Percentiles rank a stretch among this genome's conserved stretches.
phyloP scores from a whole-genome alignment of 176 grass and related monocot genomes.

The Oryza meyeriana region DNA sequence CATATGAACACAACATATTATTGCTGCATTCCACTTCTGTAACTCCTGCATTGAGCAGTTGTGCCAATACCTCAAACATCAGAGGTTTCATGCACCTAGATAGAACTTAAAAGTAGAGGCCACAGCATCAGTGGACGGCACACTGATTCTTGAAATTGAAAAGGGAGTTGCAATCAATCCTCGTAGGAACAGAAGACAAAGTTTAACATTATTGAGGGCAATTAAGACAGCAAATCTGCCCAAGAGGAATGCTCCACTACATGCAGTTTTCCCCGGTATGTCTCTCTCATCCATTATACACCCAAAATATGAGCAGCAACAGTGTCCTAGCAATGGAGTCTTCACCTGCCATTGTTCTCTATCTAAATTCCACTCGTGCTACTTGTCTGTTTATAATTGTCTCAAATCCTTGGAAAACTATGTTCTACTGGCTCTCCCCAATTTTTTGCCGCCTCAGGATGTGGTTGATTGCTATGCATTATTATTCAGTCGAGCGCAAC shows the following conservation, averaged over 20 bases:
- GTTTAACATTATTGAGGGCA: constrained; percentile 19
- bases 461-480: not conserved
- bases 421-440: not conserved
- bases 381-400: not conserved
- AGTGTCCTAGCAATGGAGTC: not conserved
- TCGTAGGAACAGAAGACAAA: constrained; percentile 15
- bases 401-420: constrained; percentile 1
- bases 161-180: constrained; percentile 12
- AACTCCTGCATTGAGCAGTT: constrained; percentile 7
- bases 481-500: not conserved
- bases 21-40: not conserved
- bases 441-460: not conserved
- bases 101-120: not conserved
- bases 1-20: not conserved
- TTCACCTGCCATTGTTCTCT: constrained; percentile 5
- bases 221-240: not conserved
- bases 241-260: constrained; percentile 18
- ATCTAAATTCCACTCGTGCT: not conserved
- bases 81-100: not conserved
- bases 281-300: constrained; percentile 30
- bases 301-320: not conserved
- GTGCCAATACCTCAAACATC: not conserved
- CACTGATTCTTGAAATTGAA: not conserved
- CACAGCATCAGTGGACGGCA: not conserved
- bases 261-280: not conserved